Conservation (phyloP, 1,284 basidiomycete genomes). For the Boletellus deceptivus region DNA sequence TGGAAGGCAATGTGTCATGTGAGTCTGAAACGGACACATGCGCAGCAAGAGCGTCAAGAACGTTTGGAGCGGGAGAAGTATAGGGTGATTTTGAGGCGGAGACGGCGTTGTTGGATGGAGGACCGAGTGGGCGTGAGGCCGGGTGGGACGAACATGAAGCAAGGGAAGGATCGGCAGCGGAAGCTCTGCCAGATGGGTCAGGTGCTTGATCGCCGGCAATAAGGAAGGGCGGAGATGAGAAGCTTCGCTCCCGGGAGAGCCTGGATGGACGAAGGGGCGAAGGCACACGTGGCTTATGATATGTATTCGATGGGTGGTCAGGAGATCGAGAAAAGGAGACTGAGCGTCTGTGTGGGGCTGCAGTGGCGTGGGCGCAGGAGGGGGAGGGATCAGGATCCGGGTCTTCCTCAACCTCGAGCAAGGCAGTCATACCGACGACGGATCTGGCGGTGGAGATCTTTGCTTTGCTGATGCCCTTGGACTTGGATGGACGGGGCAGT, state of each 20-base stretch:
- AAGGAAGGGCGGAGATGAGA: slow-evolving; percentile 26
- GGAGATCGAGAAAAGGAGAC: slow-evolving; percentile 10
- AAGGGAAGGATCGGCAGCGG: slow-evolving; percentile 2
- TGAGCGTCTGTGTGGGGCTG: slow-evolving; percentile 16
- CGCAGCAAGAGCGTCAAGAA: slow-evolving; percentile 33
- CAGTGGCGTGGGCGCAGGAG: slow-evolving; percentile 2
- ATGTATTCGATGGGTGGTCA: slow-evolving; percentile 7
- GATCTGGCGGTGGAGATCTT: slow-evolving; percentile 40
- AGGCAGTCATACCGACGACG: slow-evolving; percentile 53
- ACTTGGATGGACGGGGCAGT: slow-evolving; percentile 20
- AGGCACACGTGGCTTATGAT: slow-evolving; percentile 25
- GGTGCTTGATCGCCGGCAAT: slow-evolving; percentile 4
- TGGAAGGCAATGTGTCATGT: slow-evolving; percentile 42
- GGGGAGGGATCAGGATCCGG: slow-evolving; percentile 22
- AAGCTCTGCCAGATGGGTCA: not conserved
- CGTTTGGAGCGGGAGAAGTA: slow-evolving; percentile 31
- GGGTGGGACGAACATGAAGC: slow-evolving; percentile 12
- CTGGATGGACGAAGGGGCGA: slow-evolving; percentile 27
- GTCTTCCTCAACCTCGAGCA: slow-evolving; percentile 57
- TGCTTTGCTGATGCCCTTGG: slow-evolving; percentile 26
- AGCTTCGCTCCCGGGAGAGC: slow-evolving; percentile 29
- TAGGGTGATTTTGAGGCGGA: slow-evolving; percentile 34
- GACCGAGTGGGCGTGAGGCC: slow-evolving; percentile 15
- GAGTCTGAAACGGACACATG: slow-evolving; percentile 30
- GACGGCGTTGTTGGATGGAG: slow-evolving; percentile 9